Evolutionary conservation across 192 early-diverging fungal genomes (phyloP), one percentile per base, ranked within the genome.

Genomic region (Coemansia interrupta): DNA sequence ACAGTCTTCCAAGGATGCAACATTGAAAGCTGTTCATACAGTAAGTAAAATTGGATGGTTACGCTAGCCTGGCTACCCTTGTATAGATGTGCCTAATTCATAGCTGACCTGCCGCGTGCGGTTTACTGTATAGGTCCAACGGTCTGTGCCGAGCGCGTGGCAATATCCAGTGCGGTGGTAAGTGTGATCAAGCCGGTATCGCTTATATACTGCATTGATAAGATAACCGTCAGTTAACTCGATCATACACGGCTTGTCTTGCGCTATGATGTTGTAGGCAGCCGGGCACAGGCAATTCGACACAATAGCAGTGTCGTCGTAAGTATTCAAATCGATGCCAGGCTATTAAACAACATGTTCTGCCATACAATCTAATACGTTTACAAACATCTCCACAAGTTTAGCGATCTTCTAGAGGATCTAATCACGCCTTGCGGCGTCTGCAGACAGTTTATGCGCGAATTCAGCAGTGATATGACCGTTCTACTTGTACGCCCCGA

Each of bases 131-230:
- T 68, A 72, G 60, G 83, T 43, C 92, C 85, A 13, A 84, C 90
- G 28, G 89, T 94, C 51, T 96, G 94, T 63, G 94, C 92, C 40
- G 94, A 97, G 74, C 82, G 93, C 39, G 92, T 92, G 14, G 93
- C 92, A 4, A 85, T 92, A 64, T 83, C 87, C 10, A 95, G 92
- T 62, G 94, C 93, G 20, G 87, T 97, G 54, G 87, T 90, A 83
- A 70, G 78, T 57, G 12, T 19, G 19, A 19, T 49, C 13, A 36
- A 36, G 9, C 32, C 32, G 10, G 10, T 45, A 47, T 47, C n/a
- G 44, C 19, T 47, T 18, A 0, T 47, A 53, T 40, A 15, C 26
- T 30, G 14, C 17, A 4, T 45, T 24, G 26, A 32, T 40, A 18
- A 20, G 26, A 32, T 40, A 18, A 20, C 18, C 49, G 6, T 11